These are phyloP conservation scores for Mallotus nudiflorus DNA, from an alignment of 345 rosid genomes.

Conservation along the genomic window DNA sequence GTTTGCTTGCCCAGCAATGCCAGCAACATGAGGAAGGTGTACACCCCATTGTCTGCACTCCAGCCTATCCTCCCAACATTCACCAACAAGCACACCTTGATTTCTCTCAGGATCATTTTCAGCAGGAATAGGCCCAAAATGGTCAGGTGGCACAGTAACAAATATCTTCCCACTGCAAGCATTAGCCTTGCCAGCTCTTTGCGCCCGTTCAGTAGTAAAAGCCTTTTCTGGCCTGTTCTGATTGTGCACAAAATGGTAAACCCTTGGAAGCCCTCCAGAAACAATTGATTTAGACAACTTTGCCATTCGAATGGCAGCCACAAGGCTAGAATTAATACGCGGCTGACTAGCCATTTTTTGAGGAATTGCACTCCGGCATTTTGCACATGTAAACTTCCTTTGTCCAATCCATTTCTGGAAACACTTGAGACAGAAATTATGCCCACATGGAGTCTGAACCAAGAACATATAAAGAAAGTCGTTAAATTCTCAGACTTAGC, in stretches of 20 bases:
- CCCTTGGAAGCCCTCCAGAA: constrained; percentile 20
- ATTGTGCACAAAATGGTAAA: constrained; percentile 48
- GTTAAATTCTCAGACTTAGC: neutral
- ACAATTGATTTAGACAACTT: constrained; percentile 30
- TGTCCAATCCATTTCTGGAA: constrained; percentile 60
- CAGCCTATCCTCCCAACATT: constrained; percentile 54
- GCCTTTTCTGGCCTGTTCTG: constrained; percentile 65
- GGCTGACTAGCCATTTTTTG: constrained; percentile 46
- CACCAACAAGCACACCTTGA: constrained; percentile 72
- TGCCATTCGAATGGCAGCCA: constrained; percentile 59
- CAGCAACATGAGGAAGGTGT: constrained; percentile 61
- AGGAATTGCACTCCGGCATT: constrained; percentile 54
- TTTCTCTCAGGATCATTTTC: constrained; percentile 65
- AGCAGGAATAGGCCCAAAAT: constrained; percentile 69
- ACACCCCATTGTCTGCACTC: constrained; percentile 79
- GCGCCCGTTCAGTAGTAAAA: constrained; percentile 67
- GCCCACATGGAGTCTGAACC: constrained; percentile 80
- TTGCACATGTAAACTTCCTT: constrained; percentile 51
- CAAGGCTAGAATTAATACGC: constrained; percentile 61
- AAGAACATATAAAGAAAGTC: neutral
- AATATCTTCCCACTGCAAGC: constrained; percentile 78
- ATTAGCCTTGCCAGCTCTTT: constrained; percentile 67
- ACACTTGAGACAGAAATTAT: constrained; percentile 72
- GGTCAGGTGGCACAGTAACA: constrained; percentile 56
- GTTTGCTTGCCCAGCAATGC: constrained; percentile 60